phyloP scores from a whole-genome alignment of 106 monocot genomes.

The Dioscorea zingiberensis region DNA sequence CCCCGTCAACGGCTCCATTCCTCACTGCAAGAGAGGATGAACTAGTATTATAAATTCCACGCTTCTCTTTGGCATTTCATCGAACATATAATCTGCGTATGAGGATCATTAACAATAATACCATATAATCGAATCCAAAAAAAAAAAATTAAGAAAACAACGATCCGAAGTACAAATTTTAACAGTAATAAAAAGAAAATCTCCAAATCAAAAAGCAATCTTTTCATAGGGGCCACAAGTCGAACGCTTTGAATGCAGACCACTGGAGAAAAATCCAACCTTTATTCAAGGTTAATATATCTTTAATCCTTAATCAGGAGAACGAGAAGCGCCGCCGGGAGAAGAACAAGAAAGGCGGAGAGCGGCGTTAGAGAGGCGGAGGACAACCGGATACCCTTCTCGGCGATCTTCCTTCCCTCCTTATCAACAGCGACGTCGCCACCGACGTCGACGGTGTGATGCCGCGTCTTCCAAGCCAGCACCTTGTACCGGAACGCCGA shows the following conservation, averaged over 20 bases:
- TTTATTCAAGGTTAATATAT: not conserved
- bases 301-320: not conserved
- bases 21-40: not conserved
- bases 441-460: not conserved
- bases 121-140: not conserved
- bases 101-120: not conserved
- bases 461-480: not conserved
- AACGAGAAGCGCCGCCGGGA: not conserved
- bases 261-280: too few species aligned
- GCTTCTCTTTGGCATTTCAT: not conserved
- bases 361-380: not conserved
- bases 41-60: not conserved
- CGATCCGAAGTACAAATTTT: too few species aligned
- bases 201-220: not conserved
- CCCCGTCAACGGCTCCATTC: slow-evolving; percentile 26
- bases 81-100: not conserved
- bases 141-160: not conserved
- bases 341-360: not conserved
- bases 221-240: not conserved
- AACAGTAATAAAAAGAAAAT: not conserved
- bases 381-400: slow-evolving; percentile 13
- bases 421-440: not conserved
- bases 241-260: too few species aligned
- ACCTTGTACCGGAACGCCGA: slow-evolving; percentile 17
- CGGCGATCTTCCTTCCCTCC: slow-evolving; percentile 9